Evolutionary conservation across 345 rosid genomes (phyloP).

Genomic region (Populus deltoides): DNA sequence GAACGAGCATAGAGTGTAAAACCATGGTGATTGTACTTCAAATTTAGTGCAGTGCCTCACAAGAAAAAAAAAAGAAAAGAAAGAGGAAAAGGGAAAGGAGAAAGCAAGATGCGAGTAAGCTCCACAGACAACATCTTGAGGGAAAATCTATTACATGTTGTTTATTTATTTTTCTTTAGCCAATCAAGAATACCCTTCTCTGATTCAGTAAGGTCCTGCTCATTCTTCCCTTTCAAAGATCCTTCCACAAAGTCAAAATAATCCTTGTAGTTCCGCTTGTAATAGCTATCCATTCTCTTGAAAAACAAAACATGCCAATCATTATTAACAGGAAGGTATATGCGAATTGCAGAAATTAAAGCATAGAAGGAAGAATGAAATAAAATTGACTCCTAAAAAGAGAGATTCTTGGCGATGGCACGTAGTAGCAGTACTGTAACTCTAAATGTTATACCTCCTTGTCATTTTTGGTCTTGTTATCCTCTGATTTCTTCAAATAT

Average conservation of each 20-base stretch:
- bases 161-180: constrained; percentile 63
- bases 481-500: constrained; percentile 82
- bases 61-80: no score
- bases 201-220: constrained; percentile 56
- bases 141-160: no score
- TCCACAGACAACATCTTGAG: neutral
- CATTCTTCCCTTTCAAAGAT: constrained; percentile 49
- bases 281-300: constrained; percentile 72
- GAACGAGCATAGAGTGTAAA: no score
- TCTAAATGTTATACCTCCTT: constrained; percentile 55
- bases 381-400: neutral
- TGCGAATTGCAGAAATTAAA: neutral
- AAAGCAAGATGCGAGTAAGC: neutral
- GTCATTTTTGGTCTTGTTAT: constrained; percentile 74
- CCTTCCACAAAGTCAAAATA: constrained; percentile 86
- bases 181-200: constrained; percentile 86
- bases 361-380: neutral
- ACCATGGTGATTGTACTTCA: no score
- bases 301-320: neutral
- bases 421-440: neutral
- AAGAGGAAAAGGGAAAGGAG: neutral
- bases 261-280: constrained; percentile 85
- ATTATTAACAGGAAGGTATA: neutral
- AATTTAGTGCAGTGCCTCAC: neutral
- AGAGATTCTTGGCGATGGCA: neutral